Conservation (phyloP, 1,284 basidiomycete species). For the Hemileccinum hortonii region DNA sequence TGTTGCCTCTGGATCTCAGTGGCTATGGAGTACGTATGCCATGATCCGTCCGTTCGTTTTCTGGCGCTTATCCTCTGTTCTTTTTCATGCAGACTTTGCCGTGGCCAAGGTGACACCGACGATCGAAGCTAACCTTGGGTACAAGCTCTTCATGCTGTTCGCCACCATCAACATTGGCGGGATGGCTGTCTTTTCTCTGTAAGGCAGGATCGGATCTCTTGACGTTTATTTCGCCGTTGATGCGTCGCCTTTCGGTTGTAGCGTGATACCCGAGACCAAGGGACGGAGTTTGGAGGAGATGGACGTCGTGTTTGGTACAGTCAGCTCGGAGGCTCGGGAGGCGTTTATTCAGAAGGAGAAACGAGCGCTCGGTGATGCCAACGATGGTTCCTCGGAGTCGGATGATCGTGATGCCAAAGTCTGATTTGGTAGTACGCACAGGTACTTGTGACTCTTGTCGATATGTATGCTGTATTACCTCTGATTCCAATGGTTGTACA, state of each 20-base stretch:
- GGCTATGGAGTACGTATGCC: conserved; percentile 67
- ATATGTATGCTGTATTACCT: too few relatives aligned
- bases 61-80: background rate
- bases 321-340: conserved; percentile 56
- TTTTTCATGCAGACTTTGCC: conserved; percentile 56
- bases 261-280: conserved; percentile 73
- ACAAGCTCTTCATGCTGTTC: conserved; percentile 71
- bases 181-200: conserved; percentile 49
- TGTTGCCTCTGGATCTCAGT: conserved; percentile 69
- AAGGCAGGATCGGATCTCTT: conserved; percentile 3
- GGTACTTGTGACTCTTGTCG: too few relatives aligned
- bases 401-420: too few relatives aligned
- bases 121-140: conserved; percentile 59
- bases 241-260: conserved; percentile 42
- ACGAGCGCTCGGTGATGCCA: conserved; percentile 25
- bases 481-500: too few relatives aligned
- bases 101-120: conserved; percentile 71
- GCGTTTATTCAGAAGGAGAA: conserved; percentile 52
- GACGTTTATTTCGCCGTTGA: conserved; percentile 17
- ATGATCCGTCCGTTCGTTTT: background rate
- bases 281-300: conserved; percentile 74
- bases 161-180: conserved; percentile 59
- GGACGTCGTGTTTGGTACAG: conserved; percentile 77
- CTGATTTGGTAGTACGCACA: too few relatives aligned
- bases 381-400: background rate